Conservation (phyloP, 73 alveolate species). For the Stentor roeselii region DNA sequence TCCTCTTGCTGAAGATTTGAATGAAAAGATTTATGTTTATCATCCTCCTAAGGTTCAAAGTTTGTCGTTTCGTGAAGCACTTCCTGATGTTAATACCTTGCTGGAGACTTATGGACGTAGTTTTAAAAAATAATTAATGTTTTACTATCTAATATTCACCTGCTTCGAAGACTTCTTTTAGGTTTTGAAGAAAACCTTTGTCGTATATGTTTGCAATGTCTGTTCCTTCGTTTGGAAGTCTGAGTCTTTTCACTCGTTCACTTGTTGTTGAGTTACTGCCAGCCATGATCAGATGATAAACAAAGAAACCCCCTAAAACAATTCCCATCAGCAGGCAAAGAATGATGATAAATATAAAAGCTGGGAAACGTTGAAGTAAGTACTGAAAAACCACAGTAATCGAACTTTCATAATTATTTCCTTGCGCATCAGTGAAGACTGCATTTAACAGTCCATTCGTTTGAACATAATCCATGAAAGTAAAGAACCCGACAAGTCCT, state of each 20-base stretch:
- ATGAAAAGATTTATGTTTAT: not conserved
- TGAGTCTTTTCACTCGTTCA: conserved; percentile 52
- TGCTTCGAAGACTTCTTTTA: conserved; percentile 19
- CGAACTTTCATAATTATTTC: conserved; percentile 39
- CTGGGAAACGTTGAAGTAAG: conserved; percentile 43
- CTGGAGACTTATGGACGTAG: not conserved
- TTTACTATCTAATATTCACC: not conserved
- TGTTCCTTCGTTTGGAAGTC: not conserved
- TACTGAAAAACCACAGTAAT: conserved; percentile 49
- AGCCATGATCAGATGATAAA: conserved; percentile 56
- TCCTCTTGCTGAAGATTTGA: not conserved
- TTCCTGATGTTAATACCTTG: not conserved
- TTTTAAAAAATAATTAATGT: not conserved
- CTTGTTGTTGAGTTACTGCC: conserved; percentile 50
- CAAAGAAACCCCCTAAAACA: conserved; percentile 45
- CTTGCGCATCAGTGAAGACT: conserved; percentile 37
- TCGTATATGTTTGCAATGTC: not conserved
- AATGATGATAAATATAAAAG: conserved; percentile 48
- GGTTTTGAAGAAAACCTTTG: not conserved
- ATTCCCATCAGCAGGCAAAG: conserved; percentile 53
- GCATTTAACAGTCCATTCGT: conserved; percentile 45
- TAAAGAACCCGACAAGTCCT: conserved; percentile 34
- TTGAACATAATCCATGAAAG: conserved; percentile 35
- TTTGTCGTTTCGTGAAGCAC: not conserved
- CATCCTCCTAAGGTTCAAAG: not conserved